Conservation (phyloP, 441 rosid species). For the Syzygium syzygioides region DNA sequence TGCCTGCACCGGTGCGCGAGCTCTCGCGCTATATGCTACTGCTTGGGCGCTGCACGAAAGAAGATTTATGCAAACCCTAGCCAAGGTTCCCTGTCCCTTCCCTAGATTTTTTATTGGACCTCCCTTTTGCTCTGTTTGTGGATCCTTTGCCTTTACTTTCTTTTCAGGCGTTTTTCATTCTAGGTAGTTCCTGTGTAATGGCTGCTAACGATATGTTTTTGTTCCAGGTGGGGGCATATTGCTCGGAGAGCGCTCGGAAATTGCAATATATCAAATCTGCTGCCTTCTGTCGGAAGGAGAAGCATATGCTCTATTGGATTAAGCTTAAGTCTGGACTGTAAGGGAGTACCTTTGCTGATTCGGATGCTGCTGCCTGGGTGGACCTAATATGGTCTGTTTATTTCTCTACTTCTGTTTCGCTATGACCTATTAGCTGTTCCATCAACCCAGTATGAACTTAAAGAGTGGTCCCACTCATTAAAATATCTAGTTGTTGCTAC, state of each 20-base stretch:
- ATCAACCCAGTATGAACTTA: not conserved
- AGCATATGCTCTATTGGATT: not conserved
- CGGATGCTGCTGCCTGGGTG: not conserved
- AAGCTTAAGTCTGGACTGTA: not conserved
- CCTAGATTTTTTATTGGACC: not conserved
- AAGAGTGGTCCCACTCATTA: not conserved
- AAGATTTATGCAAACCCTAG: not conserved
- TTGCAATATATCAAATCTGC: not conserved
- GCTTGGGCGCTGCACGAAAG: not conserved
- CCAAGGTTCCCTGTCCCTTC: not conserved
- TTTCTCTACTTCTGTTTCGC: not conserved
- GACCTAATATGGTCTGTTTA: not conserved
- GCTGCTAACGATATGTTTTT: not conserved
- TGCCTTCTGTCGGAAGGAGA: not conserved
- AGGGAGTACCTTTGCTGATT: not conserved
- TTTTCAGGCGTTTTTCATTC: not conserved
- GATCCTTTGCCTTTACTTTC: not conserved
- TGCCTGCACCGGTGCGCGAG: slow-evolving; percentile 45
- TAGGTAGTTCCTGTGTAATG: not conserved
- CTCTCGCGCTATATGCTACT: slow-evolving; percentile 3
- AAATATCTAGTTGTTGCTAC: not conserved
- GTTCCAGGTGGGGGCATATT: not conserved
- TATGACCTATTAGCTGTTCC: not conserved
- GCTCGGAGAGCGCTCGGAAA: not conserved
- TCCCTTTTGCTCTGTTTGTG: not conserved